Percentiles rank a stretch among this genome's conserved stretches.
Evolutionary conservation across 2,329 filamentous ascomycete genomes (phyloP).

Genomic region (Xylaria sp.): DNA sequence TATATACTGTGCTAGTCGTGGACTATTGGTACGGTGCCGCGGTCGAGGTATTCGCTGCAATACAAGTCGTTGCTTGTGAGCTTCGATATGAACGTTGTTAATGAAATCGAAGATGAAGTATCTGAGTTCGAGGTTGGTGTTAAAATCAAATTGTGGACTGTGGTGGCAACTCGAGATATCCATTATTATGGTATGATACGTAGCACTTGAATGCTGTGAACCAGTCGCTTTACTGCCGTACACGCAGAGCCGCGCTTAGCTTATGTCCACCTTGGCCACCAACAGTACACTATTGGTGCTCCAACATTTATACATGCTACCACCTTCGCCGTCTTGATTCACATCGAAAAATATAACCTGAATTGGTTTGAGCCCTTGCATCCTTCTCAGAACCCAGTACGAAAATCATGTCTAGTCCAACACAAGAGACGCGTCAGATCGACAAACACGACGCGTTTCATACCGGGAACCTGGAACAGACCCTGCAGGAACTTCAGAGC

Average conservation of each 20-base stretch:
- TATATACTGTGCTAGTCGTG: not conserved
- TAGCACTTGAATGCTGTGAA: too few relatives aligned
- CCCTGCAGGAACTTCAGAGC: slow-evolving; percentile 68
- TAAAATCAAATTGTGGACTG: too few relatives aligned
- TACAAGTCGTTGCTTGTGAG: not conserved
- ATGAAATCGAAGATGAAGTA: not conserved
- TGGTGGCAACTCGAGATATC: too few relatives aligned
- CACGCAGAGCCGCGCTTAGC: too few relatives aligned
- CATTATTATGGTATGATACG: too few relatives aligned
- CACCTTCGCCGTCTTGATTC: not conserved
- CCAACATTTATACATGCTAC: not conserved
- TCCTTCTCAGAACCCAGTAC: not conserved
- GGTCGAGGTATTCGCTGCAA: not conserved
- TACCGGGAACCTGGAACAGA: slow-evolving; percentile 65
- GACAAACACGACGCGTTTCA: slow-evolving; percentile 49
- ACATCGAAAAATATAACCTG: not conserved
- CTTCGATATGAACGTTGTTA: not conserved
- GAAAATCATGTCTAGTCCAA: slow-evolving; percentile 36
- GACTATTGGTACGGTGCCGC: too few relatives aligned
- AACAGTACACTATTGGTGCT: too few relatives aligned
- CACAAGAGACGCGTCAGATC: slow-evolving; percentile 33
- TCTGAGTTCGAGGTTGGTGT: not conserved
- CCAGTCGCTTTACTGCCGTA: too few relatives aligned
- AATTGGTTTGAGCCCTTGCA: not conserved
- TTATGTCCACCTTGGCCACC: too few relatives aligned